A percentile compares a stretch with the other conserved stretches of the same genome.
Evolutionary conservation across 1,284 basidiomycete species (phyloP).

Genomic region (Ganoderma leucocontextum): DNA sequence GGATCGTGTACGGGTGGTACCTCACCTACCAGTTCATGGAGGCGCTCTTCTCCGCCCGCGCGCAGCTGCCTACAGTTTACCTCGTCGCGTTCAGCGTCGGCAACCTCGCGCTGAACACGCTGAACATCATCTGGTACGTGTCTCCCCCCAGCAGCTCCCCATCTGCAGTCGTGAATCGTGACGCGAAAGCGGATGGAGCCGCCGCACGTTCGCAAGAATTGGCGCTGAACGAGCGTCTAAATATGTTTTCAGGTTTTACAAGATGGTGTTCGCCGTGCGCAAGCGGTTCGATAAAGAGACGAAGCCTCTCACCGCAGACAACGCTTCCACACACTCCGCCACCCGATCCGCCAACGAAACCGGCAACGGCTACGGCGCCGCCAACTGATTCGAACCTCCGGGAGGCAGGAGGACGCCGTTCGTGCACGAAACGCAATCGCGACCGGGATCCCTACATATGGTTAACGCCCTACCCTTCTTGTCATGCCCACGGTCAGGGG

Average conservation of each 20-base stretch:
- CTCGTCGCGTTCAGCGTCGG: slow-evolving; percentile 59
- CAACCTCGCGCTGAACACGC: slow-evolving; percentile 66
- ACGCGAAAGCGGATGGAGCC: neutral
- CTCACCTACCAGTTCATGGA: slow-evolving; percentile 72
- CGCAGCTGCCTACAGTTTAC: slow-evolving; percentile 57
- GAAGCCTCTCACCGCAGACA: slow-evolving; percentile 27
- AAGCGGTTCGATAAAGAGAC: slow-evolving; percentile 55
- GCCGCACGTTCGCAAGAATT: too few relatives aligned
- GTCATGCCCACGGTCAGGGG: neutral
- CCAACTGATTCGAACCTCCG: neutral
- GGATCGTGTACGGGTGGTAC: slow-evolving; percentile 71
- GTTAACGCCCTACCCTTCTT: neutral
- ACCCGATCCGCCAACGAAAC: slow-evolving; percentile 6
- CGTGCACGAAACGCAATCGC: neutral
- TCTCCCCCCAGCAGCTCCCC: slow-evolving; percentile 11
- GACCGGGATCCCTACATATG: neutral
- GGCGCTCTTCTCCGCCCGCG: slow-evolving; percentile 58
- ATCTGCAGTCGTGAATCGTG: too few relatives aligned
- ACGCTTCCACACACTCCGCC: neutral
- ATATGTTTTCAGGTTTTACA: slow-evolving; percentile 59
- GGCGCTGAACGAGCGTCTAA: neutral
- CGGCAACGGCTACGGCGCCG: slow-evolving; percentile 10
- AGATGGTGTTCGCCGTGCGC: slow-evolving; percentile 68
- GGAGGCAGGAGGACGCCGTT: neutral
- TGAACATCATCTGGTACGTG: slow-evolving; percentile 78